Evolutionary conservation across 1,284 basidiomycete genomes (phyloP), one percentile per base, ranked within the genome.

Genomic region (Albatrellus sp.): DNA sequence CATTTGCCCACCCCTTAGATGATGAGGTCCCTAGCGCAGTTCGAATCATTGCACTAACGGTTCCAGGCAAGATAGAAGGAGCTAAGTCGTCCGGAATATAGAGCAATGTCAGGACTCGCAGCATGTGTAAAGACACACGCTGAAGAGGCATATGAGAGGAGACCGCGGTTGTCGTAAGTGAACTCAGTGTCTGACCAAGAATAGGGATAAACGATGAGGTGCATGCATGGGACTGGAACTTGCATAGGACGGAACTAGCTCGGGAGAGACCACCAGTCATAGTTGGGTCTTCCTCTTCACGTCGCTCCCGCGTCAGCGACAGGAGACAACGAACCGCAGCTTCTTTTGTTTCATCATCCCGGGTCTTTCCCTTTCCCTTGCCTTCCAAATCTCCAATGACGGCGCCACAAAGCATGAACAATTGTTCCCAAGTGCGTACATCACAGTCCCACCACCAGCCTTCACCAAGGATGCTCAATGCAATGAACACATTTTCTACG

Each of bases 141-240:
- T 90, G 86, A 20, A 93, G 64, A 8, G 73, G 57, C 2, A 72
- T 58, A 52, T 81, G 68, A 2, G 64, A 65, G 2, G 84, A 80
- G 32, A 67, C 63, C 0, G 77, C 67, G 3, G 69, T 66, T 11
- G 59, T 61, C 40, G 93, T 65, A 9, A 91, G 65, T 2, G 80
- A 72, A 49, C 87, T 79, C 42, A 94, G 62, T 2, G 83, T 88
- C 60, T 89, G 86, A 10, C 90, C 91, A 30, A 93, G 65, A 29
- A 93, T 70, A 2, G 92, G 84, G 33, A 84, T 65, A 52, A 90
- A 80, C 44, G 60, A 70, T 45, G 57, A 51, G 31, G 62, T 64
- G 41, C 67, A 69, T 1, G 73, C 62, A 48, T 75, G 71, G 42
- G 64, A 55, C 56, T 69, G 60, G 47, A 78, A 61, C 50, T 67